Base-by-base conservation (phyloP, 192 early-diverging fungal species). In the Coemansia erecta region DNA sequence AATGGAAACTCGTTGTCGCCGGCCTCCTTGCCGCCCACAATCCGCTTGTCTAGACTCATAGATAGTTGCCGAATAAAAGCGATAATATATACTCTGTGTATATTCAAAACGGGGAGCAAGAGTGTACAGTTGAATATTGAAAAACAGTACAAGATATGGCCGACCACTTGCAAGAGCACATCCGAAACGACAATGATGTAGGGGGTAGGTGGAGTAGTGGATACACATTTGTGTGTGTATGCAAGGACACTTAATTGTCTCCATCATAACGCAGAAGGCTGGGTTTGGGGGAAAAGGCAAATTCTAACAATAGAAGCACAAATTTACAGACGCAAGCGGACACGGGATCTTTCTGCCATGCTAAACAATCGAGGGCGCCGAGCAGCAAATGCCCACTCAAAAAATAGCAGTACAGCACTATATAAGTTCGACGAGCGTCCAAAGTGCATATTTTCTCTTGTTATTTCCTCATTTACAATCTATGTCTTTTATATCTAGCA, bases 1-100 rank as follows among this genome's bases (percentile, higher is more conserved):
- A 58, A 58, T 26, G 44, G 56, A 47, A 58, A 58, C 56, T 56
- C 55, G 21, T 42, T 42, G 13, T 42, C 18, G 5, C 24, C 44
- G 39, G 55, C 55, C 41, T 56, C 55, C 3, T 42, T 17, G 1
- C 55, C 55, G 17, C 55, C 55, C 9, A 56, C 33, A 17, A 56
- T 28, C 13, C 55, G 18, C 42, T 56, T 56, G 12, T 24, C 8
- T 15, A 56, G 21, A 22, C 14, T 8, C 41, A 56, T 56, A 3
- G 10, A 19, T 19, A 49, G 4, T 49, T n/a, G n/a, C n/a, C n/a
- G n/a, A n/a, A 22, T 49, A 49, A 2, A 19, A 23, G 18, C 21
- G 21, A 10, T 15, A 2, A 51, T 18, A 21, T 13, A 21, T 8
- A 3, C 21, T 23, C 23, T 51, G 8, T 28, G 49, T 51, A 18